Evolutionary conservation across 176 grass and related monocot species (phyloP).

Genomic region (Cymbopogon citratus): DNA sequence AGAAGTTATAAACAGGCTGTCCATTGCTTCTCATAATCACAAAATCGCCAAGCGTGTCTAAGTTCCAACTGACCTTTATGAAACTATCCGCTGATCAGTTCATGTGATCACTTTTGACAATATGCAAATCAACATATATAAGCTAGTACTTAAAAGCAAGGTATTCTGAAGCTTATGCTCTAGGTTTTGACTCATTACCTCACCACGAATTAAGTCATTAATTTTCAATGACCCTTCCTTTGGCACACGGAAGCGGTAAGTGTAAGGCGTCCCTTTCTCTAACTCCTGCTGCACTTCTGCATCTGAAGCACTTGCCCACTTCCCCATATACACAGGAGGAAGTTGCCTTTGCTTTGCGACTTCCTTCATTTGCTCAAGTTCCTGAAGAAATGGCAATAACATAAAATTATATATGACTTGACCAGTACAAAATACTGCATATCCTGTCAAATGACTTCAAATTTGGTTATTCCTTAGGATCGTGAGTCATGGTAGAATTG

Average conservation of each 20-base stretch:
- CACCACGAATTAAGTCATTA: conserved; percentile 86
- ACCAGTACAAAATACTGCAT: background rate
- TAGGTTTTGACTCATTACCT: conserved; percentile 41
- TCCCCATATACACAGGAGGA: conserved; percentile 89
- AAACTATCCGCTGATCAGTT: conserved; percentile 72
- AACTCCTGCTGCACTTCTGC: conserved; percentile 62
- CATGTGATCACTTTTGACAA: conserved; percentile 14
- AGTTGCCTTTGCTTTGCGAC: conserved; percentile 73
- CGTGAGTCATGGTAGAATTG: background rate
- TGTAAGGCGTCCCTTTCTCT: conserved; percentile 81
- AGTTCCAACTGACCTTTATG: conserved; percentile 93
- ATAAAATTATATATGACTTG: background rate
- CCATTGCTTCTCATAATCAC: conserved; percentile 99
- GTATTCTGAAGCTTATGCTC: background rate
- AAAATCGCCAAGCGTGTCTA: conserved; percentile 92
- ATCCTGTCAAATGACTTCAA: background rate
- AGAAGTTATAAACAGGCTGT: conserved; percentile 99
- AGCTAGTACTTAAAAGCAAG: background rate
- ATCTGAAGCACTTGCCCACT: conserved; percentile 83
- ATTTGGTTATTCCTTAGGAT: background rate
- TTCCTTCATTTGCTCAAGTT: conserved; percentile 98
- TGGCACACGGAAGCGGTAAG: conserved; percentile 86
- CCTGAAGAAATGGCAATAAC: conserved; percentile 33
- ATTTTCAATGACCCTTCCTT: conserved; percentile 85
- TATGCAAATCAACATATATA: background rate